These are phyloP conservation scores for Prunus armeniaca DNA, from an alignment of 306 rosid species.

Conservation along the genomic window DNA sequence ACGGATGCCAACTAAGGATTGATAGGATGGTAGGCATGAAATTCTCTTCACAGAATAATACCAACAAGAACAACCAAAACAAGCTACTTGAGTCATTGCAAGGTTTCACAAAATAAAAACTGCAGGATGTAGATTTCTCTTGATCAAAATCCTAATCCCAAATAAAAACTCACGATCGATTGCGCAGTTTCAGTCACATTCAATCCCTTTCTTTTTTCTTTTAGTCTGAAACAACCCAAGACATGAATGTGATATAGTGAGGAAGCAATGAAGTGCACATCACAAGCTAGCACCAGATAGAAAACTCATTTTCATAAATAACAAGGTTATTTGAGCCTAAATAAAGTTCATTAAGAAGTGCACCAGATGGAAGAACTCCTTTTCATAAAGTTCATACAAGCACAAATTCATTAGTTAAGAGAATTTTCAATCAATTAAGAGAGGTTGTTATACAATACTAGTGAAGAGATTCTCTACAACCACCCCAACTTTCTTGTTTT, in stretches of 20 bases:
- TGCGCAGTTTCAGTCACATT: background rate
- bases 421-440: constrained; percentile 27
- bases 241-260: background rate
- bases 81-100: no score
- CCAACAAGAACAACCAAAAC: background rate
- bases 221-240: background rate
- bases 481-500: constrained; percentile 24
- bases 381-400: constrained; percentile 44
- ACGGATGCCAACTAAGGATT: constrained; percentile 16
- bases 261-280: background rate
- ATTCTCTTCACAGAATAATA: background rate
- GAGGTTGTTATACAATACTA: constrained; percentile 28
- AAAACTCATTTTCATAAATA: constrained; percentile 20
- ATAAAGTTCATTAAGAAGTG: constrained; percentile 9
- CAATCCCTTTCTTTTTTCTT: no score
- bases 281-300: constrained; percentile 4
- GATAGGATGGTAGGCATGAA: background rate
- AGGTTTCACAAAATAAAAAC: background rate
- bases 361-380: constrained; percentile 27
- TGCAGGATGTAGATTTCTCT: background rate
- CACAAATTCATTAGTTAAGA: constrained; percentile 39
- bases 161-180: background rate
- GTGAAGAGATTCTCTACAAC: constrained; percentile 43
- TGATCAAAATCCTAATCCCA: background rate
- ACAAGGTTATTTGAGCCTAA: background rate